Base-by-base conservation (phyloP, 805 yeast genomes). In the Pichia rugopelliculosa region DNA sequence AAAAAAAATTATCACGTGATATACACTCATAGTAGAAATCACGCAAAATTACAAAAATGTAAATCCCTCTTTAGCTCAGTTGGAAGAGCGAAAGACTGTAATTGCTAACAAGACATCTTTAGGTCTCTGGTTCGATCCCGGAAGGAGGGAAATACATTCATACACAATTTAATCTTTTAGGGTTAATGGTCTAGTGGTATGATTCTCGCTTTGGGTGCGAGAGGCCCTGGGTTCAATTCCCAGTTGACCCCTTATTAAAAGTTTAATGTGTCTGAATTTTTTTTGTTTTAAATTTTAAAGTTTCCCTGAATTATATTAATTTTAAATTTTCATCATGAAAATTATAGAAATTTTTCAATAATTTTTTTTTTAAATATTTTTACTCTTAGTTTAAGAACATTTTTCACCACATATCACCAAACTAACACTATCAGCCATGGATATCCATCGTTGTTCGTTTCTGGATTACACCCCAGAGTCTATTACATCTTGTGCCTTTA, bases 371-470 rank as follows among this genome's bases (percentile, higher is more conserved):
- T 9, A 36, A 6, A 5, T 3, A 22, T n/a, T n/a, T 21, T 11
- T 38, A 38, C n/a, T 34, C 9, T 34, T 34, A 8, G 8, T 30
- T 15, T 15, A 30, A 2, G 7, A 30, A 7, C 7, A 4, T 24
- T 36, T 21, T 15, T 5, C 2, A 20, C 8, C 26, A 23, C 4
- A 22, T 6, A 15, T 13, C n/a, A 23, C 27, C 21, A 8, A n/a
- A 3, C 12, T 10, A 18, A 36, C 12, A 15, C 17, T 18, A 17
- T 5, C 9, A 18, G 17, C 12, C 7, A 82, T 85, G 86, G 82
- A 84, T 61, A 77, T 91, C 55, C 97, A 91, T 66, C 79, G 97
- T 59, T 86, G 96, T 64, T 75, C 96, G 46, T 91, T 93, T 68
- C 88, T 89, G 66, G 96, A 91, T 64, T 86, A 79, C 56, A 78